phyloP scores from a whole-genome alignment of 257 asterid genomes.

The Forsythia viridissima region DNA sequence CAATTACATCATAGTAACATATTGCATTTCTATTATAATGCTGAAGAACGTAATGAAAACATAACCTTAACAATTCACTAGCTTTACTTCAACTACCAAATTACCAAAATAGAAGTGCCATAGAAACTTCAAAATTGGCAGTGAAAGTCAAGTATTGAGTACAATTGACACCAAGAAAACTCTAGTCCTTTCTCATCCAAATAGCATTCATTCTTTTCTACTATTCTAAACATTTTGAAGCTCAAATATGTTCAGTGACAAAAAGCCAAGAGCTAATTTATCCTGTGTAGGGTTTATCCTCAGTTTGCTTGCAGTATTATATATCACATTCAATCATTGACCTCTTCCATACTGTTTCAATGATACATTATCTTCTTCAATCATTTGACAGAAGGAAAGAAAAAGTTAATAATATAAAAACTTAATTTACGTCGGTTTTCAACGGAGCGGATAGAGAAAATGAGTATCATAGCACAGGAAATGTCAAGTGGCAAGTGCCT shows the following conservation, averaged over 20 bases:
- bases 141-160: neutral
- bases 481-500: neutral
- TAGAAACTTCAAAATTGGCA: neutral
- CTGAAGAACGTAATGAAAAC: neutral
- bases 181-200: neutral
- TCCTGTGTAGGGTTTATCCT: neutral
- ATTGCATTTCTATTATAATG: neutral
- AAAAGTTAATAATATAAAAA: neutral
- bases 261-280: neutral
- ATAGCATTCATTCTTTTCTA: neutral
- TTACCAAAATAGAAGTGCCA: neutral
- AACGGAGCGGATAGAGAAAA: neutral
- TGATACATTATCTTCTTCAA: neutral
- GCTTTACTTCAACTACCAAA: neutral
- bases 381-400: slow-evolving; percentile 2
- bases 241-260: neutral
- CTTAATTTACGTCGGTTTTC: neutral
- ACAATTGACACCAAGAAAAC: neutral
- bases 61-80: neutral
- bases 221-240: neutral
- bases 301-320: slow-evolving; percentile 4
- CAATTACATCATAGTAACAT: neutral
- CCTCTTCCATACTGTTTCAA: neutral
- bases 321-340: neutral
- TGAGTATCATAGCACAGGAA: neutral